A percentile compares a stretch with the other conserved stretches of the same genome.
Evolutionary conservation across 2,329 filamentous ascomycete species (phyloP).

Genomic region (Coniochaeta prunicola): DNA sequence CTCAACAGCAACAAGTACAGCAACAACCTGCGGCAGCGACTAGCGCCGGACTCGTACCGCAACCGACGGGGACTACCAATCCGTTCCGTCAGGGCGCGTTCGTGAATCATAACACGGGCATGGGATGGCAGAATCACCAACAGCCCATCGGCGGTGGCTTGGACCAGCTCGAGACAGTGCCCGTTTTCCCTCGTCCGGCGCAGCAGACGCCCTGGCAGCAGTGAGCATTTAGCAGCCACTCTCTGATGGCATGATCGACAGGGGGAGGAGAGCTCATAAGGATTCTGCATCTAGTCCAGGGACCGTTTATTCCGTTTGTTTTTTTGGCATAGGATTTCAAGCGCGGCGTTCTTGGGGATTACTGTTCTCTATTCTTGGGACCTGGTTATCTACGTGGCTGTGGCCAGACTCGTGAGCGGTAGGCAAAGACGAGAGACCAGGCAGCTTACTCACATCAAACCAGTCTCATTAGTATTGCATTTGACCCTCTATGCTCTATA

Average conservation of each 20-base stretch:
- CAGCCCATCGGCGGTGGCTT: constrained; percentile 75
- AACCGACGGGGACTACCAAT: constrained; percentile 84
- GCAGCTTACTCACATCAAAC: background rate
- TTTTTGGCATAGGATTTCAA: background rate
- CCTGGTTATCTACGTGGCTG: background rate
- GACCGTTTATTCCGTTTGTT: background rate
- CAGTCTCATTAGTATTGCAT: background rate
- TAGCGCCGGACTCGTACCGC: constrained; percentile 50
- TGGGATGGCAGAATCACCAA: constrained; percentile 78
- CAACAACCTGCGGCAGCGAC: constrained; percentile 34
- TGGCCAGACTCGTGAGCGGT: background rate
- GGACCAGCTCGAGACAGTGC: constrained; percentile 71
- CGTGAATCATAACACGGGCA: constrained; percentile 79
- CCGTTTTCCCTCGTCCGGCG: constrained; percentile 77
- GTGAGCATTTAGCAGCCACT: constrained; percentile 14
- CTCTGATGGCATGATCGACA: background rate
- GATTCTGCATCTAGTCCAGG: background rate
- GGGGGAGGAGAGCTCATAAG: background rate
- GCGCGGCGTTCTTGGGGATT: background rate
- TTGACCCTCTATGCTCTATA: background rate
- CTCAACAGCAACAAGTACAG: constrained; percentile 15
- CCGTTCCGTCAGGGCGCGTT: constrained; percentile 90
- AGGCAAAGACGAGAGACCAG: background rate
- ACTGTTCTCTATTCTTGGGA: background rate
- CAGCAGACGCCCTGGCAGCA: constrained; percentile 57